phyloP scores from a whole-genome alignment of 2,329 filamentous ascomycete species.

The Coleophoma crateriformis region DNA sequence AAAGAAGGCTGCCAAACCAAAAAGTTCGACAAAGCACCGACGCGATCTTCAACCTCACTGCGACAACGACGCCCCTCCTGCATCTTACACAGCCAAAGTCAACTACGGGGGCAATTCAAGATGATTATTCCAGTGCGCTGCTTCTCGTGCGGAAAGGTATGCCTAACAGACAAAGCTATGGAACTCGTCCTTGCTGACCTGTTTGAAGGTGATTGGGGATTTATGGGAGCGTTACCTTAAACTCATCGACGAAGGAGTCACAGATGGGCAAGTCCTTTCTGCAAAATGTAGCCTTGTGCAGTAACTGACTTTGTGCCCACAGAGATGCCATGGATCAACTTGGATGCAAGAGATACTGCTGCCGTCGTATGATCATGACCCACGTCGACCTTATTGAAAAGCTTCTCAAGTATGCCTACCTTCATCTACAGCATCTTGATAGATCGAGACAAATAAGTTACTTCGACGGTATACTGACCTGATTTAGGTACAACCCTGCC shows the following conservation, averaged over 20 bases:
- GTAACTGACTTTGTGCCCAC: slow-evolving; percentile 12
- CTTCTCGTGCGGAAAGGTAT: slow-evolving; percentile 98
- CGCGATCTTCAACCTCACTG: not conserved
- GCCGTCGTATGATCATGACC: slow-evolving; percentile 98
- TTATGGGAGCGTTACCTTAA: slow-evolving; percentile 95
- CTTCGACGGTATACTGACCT: slow-evolving; percentile 7
- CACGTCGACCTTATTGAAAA: slow-evolving; percentile 99
- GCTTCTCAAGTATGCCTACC: slow-evolving; percentile 70
- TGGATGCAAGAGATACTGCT: slow-evolving; percentile 93
- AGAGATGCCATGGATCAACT: slow-evolving; percentile 96
- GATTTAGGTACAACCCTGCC: slow-evolving; percentile 40
- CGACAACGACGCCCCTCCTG: not conserved
- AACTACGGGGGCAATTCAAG: slow-evolving; percentile 29
- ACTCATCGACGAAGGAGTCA: slow-evolving; percentile 72
- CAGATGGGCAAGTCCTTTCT: slow-evolving; percentile 59
- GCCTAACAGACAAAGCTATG: slow-evolving; percentile 4
- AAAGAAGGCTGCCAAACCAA: not conserved
- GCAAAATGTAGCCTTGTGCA: slow-evolving; percentile 1
- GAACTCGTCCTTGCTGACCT: slow-evolving; percentile 9
- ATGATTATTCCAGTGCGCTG: slow-evolving; percentile 99
- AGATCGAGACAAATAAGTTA: not conserved
- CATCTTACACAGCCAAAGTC: not conserved
- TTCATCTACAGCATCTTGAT: too few species aligned
- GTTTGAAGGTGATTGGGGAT: slow-evolving; percentile 79
- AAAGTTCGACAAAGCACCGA: not conserved